Percentiles rank a stretch among this genome's conserved stretches.
phyloP scores from a whole-genome alignment of 192 early-diverging fungal species.

The Backusella luteola region DNA sequence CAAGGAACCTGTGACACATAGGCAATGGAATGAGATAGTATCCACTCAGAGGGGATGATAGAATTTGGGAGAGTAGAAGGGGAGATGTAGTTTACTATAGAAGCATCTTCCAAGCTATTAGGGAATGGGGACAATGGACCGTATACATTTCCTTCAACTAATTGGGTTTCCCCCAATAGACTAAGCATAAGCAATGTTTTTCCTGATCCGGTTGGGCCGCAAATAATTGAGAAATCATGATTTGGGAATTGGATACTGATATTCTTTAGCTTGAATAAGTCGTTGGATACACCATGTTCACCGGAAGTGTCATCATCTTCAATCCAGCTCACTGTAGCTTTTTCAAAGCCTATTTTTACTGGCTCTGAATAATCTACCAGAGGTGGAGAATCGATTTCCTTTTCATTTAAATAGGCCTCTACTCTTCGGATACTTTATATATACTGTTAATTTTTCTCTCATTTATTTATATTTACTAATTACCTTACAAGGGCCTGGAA shows the following conservation, averaged over 20 bases:
- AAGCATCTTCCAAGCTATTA: neutral
- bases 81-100: neutral
- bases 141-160: constrained; percentile 30
- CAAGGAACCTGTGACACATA: constrained; percentile 69
- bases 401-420: constrained; percentile 41
- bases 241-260: neutral
- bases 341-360: constrained; percentile 35
- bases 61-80: neutral
- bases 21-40: constrained; percentile 55
- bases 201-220: constrained; percentile 39
- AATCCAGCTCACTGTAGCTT: constrained; percentile 55
- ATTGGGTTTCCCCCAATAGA: constrained; percentile 66
- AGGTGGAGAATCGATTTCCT: constrained; percentile 34
- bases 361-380: constrained; percentile 1
- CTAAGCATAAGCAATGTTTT: constrained; percentile 84
- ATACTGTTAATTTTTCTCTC: neutral
- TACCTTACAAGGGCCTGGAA: constrained; percentile 67
- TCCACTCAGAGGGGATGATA: constrained; percentile 24
- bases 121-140: constrained; percentile 25
- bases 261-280: neutral
- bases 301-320: neutral
- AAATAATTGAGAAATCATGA: neutral
- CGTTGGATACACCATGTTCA: neutral
- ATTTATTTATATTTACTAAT: neutral
- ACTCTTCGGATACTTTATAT: constrained; percentile 41